These are phyloP conservation scores for Ambispora gerdemannii DNA, from an alignment of 192 early-diverging fungal species.

Conservation along the genomic window DNA sequence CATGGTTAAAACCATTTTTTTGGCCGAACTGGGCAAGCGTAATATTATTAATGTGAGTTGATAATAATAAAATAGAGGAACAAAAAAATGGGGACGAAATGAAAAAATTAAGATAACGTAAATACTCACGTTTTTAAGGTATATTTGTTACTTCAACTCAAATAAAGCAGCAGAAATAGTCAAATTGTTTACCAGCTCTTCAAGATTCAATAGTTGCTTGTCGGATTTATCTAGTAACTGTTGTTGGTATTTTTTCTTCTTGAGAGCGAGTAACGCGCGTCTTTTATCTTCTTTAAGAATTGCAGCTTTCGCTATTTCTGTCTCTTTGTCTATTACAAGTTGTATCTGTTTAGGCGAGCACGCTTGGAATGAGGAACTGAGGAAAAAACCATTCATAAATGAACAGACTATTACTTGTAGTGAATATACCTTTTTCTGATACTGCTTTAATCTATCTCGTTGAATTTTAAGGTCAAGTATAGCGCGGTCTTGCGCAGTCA, in stretches of 20 bases:
- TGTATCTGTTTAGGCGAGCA: constrained; percentile 55
- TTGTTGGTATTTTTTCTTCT: constrained; percentile 97
- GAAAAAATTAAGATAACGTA: too few relatives aligned
- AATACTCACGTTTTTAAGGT: too few relatives aligned
- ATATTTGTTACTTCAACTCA: too few relatives aligned
- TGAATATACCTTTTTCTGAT: constrained; percentile 77
- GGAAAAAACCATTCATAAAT: too few relatives aligned
- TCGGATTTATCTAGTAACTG: constrained; percentile 79
- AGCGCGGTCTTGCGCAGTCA: constrained; percentile 88
- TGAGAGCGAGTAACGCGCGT: constrained; percentile 83
- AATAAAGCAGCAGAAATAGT: neutral
- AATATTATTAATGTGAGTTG: too few relatives aligned
- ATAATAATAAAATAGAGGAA: too few relatives aligned
- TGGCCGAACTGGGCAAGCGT: too few relatives aligned
- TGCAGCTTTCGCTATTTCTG: constrained; percentile 73
- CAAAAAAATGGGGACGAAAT: too few relatives aligned
- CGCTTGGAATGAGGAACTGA: neutral
- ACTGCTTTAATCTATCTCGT: constrained; percentile 89
- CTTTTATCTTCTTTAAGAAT: constrained; percentile 72
- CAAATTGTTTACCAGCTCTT: constrained; percentile 65
- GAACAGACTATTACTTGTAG: neutral
- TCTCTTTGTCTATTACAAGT: constrained; percentile 75
- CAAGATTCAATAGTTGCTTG: constrained; percentile 83
- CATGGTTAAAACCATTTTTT: neutral
- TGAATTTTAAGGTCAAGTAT: constrained; percentile 95